Percentiles rank a stretch among this genome's conserved stretches.
Evolutionary conservation across 495 filamentous ascomycete genomes (phyloP).

Genomic region (Melanomma pulvis-pyrius): DNA sequence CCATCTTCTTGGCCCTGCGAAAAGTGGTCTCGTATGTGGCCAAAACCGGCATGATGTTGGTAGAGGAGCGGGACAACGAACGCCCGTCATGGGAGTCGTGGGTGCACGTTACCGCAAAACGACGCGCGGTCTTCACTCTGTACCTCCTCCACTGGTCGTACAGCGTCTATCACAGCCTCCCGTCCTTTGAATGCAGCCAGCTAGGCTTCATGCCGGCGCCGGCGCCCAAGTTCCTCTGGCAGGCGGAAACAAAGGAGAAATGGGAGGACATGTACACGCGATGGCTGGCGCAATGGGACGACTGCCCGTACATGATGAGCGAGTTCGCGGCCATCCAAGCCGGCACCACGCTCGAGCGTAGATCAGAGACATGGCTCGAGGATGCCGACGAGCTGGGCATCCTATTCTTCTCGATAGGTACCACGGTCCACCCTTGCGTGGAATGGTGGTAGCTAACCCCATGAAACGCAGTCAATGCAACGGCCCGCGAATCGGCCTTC

Average conservation of each 20-base stretch:
- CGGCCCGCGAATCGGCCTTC: conserved; percentile 9
- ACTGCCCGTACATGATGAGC: conserved; percentile 42
- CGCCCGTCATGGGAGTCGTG: conserved; percentile 46
- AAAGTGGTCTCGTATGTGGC: conserved; percentile 42
- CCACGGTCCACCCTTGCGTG: conserved; percentile 31
- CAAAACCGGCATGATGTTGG: conserved; percentile 44
- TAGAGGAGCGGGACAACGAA: conserved; percentile 43
- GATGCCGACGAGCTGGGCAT: conserved; percentile 50
- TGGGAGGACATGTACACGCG: conserved; percentile 46
- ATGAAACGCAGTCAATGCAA: conserved; percentile 17
- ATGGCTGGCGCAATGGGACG: conserved; percentile 48
- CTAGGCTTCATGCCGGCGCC: conserved; percentile 47
- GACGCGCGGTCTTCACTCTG: conserved; percentile 41
- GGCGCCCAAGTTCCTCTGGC: conserved; percentile 50
- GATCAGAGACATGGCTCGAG: conserved; percentile 47
- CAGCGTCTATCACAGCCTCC: conserved; percentile 43
- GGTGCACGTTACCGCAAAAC: conserved; percentile 48
- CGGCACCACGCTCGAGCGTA: conserved; percentile 32
- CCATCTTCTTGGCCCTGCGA: conserved; percentile 42
- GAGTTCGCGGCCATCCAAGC: conserved; percentile 45
- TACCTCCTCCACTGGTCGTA: conserved; percentile 51
- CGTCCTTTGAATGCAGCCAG: conserved; percentile 46
- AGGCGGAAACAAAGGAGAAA: conserved; percentile 43
- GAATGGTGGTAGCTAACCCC: conserved; percentile 24
- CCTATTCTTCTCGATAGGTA: conserved; percentile 46